A percentile compares a stretch with the other conserved stretches of the same genome.
phyloP scores from a whole-genome alignment of 2,329 filamentous ascomycete species.

The Thielaviopsis ethacetica region DNA sequence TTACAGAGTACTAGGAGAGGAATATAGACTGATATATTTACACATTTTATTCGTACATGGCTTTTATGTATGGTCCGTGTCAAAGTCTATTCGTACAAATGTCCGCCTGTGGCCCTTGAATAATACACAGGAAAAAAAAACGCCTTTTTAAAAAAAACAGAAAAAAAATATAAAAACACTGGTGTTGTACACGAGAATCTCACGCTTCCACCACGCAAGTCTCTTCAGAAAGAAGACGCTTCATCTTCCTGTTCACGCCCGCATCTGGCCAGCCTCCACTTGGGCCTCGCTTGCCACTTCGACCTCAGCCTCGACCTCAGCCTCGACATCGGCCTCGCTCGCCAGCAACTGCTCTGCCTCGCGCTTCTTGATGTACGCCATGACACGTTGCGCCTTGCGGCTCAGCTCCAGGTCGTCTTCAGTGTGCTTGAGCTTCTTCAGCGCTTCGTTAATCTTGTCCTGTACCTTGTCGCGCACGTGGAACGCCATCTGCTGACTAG shows the following conservation, averaged over 20 bases:
- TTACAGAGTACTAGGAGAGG: no score
- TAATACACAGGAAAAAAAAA: not conserved
- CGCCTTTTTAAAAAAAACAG: not conserved
- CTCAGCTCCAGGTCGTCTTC: slow-evolving; percentile 19
- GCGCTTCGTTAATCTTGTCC: slow-evolving; percentile 41
- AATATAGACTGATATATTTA: not conserved
- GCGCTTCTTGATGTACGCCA: slow-evolving; percentile 9
- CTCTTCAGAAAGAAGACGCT: no score
- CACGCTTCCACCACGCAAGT: not conserved
- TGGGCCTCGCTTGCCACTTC: not conserved
- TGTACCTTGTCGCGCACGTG: slow-evolving; percentile 68
- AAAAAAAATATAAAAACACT: not conserved
- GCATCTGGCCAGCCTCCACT: slow-evolving; percentile 1
- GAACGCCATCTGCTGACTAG: slow-evolving; percentile 56
- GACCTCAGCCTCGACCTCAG: slow-evolving; percentile 1
- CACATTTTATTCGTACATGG: not conserved
- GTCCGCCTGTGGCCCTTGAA: not conserved
- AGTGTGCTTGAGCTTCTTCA: slow-evolving; percentile 34
- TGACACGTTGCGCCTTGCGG: slow-evolving; percentile 18
- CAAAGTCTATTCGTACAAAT: not conserved
- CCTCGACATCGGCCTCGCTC: slow-evolving; percentile 8
- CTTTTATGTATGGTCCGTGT: not conserved
- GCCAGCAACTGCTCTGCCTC: slow-evolving; percentile 15
- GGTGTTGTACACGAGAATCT: not conserved
- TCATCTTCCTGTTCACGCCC: not conserved